Conservation (phyloP, 495 filamentous ascomycete genomes). For the Aspergillus sparsus region DNA sequence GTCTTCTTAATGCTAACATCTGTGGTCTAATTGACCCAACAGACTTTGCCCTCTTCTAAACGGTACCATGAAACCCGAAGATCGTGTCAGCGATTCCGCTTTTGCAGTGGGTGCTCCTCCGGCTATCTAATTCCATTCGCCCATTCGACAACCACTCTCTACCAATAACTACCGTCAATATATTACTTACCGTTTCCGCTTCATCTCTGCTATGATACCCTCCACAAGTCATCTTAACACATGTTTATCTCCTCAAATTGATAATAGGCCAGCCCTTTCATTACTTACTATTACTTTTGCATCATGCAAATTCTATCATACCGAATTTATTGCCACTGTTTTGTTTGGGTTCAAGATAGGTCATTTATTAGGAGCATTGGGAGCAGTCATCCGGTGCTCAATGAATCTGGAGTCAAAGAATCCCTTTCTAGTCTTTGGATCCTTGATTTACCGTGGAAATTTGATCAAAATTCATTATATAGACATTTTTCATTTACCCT, state of each 20-base stretch:
- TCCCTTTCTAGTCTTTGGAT: too few relatives aligned
- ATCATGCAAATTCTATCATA: not conserved
- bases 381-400: not conserved
- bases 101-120: conserved; percentile 55
- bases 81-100: conserved; percentile 54
- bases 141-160: not conserved
- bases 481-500: too few relatives aligned
- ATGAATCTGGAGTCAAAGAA: too few relatives aligned
- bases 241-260: not conserved
- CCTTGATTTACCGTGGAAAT: too few relatives aligned
- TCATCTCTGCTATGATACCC: conserved; percentile 7
- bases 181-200: not conserved
- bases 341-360: not conserved
- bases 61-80: conserved; percentile 74
- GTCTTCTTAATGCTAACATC: conserved; percentile 26
- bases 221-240: not conserved
- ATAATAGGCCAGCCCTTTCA: not conserved
- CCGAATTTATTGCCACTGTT: not conserved
- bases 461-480: too few relatives aligned
- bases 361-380: not conserved
- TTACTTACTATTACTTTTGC: not conserved
- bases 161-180: not conserved
- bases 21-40: conserved; percentile 18
- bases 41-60: conserved; percentile 91
- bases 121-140: conserved; percentile 24